Conservation (phyloP, 1,284 basidiomycete genomes). For the Tilletia setariae region DNA sequence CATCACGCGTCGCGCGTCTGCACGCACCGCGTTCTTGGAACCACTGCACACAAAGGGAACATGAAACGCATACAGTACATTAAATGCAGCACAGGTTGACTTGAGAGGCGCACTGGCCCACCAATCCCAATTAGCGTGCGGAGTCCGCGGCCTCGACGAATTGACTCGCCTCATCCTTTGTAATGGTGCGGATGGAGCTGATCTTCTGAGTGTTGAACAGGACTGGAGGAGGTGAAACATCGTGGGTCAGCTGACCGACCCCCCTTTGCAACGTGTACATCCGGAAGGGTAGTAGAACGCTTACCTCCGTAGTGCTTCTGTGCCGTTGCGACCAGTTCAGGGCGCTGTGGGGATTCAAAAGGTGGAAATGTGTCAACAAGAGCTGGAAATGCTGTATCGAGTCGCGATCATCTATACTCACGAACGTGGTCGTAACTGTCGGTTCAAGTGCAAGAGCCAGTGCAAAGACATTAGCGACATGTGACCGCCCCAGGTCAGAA, state of each 20-base stretch:
- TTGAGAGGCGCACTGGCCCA: neutral
- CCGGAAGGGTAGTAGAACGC: neutral
- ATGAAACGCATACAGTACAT: too few relatives aligned
- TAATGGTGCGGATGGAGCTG: constrained; percentile 72
- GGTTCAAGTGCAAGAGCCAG: neutral
- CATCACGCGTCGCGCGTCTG: too few relatives aligned
- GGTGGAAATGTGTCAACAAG: neutral
- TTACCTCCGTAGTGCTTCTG: constrained; percentile 85
- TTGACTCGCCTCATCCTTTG: constrained; percentile 76
- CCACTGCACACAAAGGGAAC: too few relatives aligned
- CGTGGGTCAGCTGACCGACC: too few relatives aligned
- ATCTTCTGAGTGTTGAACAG: constrained; percentile 93
- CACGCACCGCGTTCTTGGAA: too few relatives aligned
- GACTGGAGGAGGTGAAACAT: constrained; percentile 58
- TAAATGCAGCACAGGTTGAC: neutral
- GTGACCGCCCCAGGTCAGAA: neutral
- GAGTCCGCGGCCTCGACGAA: constrained; percentile 67
- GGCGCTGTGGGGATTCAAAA: constrained; percentile 57
- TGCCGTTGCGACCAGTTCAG: constrained; percentile 90
- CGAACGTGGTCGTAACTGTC: constrained; percentile 83
- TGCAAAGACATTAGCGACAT: neutral
- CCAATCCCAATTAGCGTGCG: neutral
- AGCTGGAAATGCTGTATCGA: neutral
- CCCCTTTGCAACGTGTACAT: neutral
- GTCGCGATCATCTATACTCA: neutral